Evolutionary conservation across 805 yeast species (phyloP), one percentile per base, ranked within the genome.

Genomic region (Vanderwaltozyma tropicalis): DNA sequence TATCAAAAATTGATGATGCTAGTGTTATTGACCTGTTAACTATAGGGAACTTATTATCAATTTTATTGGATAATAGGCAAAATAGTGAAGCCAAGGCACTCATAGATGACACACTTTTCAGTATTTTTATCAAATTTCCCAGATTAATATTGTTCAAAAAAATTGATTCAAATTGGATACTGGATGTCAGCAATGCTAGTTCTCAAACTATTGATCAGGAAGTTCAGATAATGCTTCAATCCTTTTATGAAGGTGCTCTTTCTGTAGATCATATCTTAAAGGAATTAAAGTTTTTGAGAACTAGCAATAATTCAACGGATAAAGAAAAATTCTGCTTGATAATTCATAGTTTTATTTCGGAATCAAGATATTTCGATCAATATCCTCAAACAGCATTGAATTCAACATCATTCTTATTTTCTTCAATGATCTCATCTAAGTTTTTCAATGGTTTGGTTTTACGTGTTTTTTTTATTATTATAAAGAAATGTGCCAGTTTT

Each of bases 301-400:
- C 68, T 20, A 80, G 92, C 41, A 86, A 85, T 47, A 69, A 65
- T 26, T 87, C 95, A 15, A 79, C 80, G 45, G 95, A 88, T 46
- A 96, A 92, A 60, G 97, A 92, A 50, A 78, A 88, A n/a, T 92
- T 88, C 64, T 94, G 96, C 0, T 89, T 96, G 56, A 88, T 92
- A 89, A 82, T 89, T 27, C 97, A 92, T 54, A 89, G 96, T 0
- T 69, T 92, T 34, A 72, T 92, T 39, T 96, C 88, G 52, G 98
- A 92, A 61, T 89, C 88, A 58, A 70, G 94, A 36, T 92, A 89
- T 52, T 92, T 89, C 67, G 83, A 95, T 6, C 95, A 89, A 53
- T 92, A 92, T 62, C 98, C 98, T 1, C 70, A 87, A 44, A 80
- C 83, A 41, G 97, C 97, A 1, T 68, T 92, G 44, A 96, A 96